Conservation (phyloP, 306 rosid genomes). For the Malus orientalis region DNA sequence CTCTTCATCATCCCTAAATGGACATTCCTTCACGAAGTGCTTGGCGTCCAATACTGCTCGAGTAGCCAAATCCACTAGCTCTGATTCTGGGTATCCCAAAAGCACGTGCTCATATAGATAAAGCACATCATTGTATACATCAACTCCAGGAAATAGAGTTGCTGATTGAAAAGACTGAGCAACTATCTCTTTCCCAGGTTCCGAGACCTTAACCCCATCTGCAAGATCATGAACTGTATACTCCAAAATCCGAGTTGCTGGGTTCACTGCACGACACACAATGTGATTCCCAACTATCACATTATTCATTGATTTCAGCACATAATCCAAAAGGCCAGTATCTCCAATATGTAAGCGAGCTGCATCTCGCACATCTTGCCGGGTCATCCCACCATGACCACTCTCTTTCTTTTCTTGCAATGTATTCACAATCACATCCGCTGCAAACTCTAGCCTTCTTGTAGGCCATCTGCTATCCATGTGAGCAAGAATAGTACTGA, state of each 20-base stretch:
- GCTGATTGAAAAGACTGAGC: conserved; percentile 18
- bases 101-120: conserved; percentile 61
- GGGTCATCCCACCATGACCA: conserved; percentile 64
- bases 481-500: conserved; percentile 42
- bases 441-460: conserved; percentile 68
- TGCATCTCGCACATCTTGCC: conserved; percentile 83
- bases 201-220: conserved; percentile 27
- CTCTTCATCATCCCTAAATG: conserved; percentile 48
- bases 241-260: conserved; percentile 59
- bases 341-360: conserved; percentile 88
- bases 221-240: conserved; percentile 59
- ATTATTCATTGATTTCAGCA: conserved; percentile 75
- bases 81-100: conserved; percentile 56
- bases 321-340: conserved; percentile 83
- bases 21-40: conserved; percentile 73
- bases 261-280: conserved; percentile 69
- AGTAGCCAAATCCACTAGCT: conserved; percentile 45
- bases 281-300: conserved; percentile 59
- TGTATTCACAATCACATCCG: conserved; percentile 76
- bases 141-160: conserved; percentile 39
- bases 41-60: conserved; percentile 63
- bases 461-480: conserved; percentile 97
- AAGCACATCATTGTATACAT: conserved; percentile 56
- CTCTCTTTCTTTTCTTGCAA: conserved; percentile 56
- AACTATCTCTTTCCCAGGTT: conserved; percentile 13